Base-by-base conservation (phyloP, 2,329 filamentous ascomycete species). In the Pseudogymnoascus verrucosus region DNA sequence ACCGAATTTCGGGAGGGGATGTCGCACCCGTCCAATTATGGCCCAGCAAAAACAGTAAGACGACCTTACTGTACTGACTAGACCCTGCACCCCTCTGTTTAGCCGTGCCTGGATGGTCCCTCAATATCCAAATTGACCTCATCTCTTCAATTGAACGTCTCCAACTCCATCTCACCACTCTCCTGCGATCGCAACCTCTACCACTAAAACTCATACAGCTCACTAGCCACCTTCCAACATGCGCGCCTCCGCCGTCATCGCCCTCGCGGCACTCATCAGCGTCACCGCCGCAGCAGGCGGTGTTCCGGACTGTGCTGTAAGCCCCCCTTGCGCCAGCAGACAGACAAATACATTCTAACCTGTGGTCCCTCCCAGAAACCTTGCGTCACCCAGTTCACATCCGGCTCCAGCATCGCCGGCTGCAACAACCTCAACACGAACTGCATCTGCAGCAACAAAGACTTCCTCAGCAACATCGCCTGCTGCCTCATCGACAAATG, bases 261-360 rank as follows among this genome's bases (percentile, higher is more conserved):
- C 82, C 68, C 74, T 85, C 59, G 78, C 82, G 69, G 79, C 79
- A 75, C 75, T 85, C 65, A 79, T 82, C 67, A 71, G 69, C 21
- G 37, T 47, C 61, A 70, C 21, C 63, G 60, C 31, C 54, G 68
- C 40, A 19, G 23, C 70, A 79, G 64, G 70, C 31, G 71, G 69
- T 40, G 78, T 83, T 60, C 85, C 83, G 14, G 65, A 67, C 8
- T 88, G 81, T 69, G 84, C 84, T 67, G 84, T 87, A 78, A 71
- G 82, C 79, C 39, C 19, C 34, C 31, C 34, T 19, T 40, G 26
- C 21, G 14, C 19, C 51, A n/a, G 10, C 51, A 57, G 8, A 34
- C 5, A 3, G 26, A 8, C 21, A 10, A 4, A n/a, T 37, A 19
- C 36, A 28, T 42, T 61, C 26, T 61, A 42, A 10, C 34, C 59